phyloP scores from a whole-genome alignment of 73 alveolate species.

The Tetrahymena elliotti region DNA sequence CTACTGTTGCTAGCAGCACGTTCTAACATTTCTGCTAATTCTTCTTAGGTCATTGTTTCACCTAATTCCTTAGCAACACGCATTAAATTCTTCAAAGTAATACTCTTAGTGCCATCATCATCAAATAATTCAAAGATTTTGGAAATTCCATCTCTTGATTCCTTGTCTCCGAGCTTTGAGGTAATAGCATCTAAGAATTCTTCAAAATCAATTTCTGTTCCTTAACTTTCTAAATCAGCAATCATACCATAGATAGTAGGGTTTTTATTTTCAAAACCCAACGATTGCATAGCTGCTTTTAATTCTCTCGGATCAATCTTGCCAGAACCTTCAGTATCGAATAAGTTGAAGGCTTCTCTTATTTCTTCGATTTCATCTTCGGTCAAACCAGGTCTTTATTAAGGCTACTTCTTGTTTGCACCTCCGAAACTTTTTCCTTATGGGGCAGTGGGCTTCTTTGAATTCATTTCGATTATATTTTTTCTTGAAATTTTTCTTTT shows the following conservation, averaged over 20 bases:
- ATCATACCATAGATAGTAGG: constrained; percentile 96
- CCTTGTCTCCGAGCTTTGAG: constrained; percentile 87
- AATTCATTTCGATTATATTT: not conserved
- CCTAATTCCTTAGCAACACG: constrained; percentile 88
- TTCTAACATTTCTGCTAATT: constrained; percentile 89
- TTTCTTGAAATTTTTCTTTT: not conserved
- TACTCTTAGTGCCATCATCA: constrained; percentile 76
- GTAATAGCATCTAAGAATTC: constrained; percentile 93
- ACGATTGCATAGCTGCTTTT: constrained; percentile 93
- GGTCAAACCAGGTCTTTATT: constrained; percentile 71
- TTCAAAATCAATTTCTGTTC: constrained; percentile 93
- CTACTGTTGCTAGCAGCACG: constrained; percentile 89
- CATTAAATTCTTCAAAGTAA: constrained; percentile 72
- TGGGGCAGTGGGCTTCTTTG: not conserved
- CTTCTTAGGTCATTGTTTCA: constrained; percentile 84
- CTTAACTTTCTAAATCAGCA: constrained; percentile 90
- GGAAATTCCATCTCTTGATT: constrained; percentile 81
- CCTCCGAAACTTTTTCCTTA: not conserved
- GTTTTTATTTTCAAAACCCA: constrained; percentile 93
- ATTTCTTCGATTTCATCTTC: constrained; percentile 78
- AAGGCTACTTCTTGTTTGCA: not conserved
- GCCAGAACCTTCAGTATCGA: constrained; percentile 94
- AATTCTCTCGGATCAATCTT: constrained; percentile 96
- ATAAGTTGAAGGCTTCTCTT: constrained; percentile 96
- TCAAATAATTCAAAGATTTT: constrained; percentile 86